Evolutionary conservation across 148 eudicot species (phyloP).

Genomic region (Rhododendron mucronatum): DNA sequence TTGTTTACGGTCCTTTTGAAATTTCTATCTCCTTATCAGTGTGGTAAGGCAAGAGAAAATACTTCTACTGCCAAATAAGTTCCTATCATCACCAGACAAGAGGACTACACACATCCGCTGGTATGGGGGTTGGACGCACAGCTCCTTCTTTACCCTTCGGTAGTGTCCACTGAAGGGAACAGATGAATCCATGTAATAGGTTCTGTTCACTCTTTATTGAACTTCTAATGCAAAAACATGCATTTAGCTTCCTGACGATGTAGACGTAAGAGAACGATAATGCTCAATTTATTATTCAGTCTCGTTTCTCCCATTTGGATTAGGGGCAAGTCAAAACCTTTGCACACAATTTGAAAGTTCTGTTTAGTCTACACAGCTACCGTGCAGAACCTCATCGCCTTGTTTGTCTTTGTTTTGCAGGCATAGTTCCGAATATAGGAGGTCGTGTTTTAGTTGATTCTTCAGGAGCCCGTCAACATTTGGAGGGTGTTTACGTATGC

Average conservation of each 20-base stretch:
- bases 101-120: neutral
- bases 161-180: neutral
- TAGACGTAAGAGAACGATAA: neutral
- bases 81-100: neutral
- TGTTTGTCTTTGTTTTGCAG: conserved; percentile 29
- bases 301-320: neutral
- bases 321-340: neutral
- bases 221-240: neutral
- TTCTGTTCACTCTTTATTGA: neutral
- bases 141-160: neutral
- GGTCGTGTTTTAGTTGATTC: conserved; percentile 59
- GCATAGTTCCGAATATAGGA: conserved; percentile 72
- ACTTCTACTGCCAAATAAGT: neutral
- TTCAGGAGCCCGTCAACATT: conserved; percentile 26
- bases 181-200: neutral
- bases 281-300: neutral
- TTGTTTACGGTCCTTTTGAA: neutral
- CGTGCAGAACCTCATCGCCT: neutral
- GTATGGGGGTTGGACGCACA: neutral
- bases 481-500: conserved; percentile 73
- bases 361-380: neutral
- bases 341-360: neutral
- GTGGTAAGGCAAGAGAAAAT: neutral
- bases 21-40: neutral
- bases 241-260: neutral